Conservation (phyloP, 306 rosid genomes). For the Gastrolobium bilobum region DNA sequence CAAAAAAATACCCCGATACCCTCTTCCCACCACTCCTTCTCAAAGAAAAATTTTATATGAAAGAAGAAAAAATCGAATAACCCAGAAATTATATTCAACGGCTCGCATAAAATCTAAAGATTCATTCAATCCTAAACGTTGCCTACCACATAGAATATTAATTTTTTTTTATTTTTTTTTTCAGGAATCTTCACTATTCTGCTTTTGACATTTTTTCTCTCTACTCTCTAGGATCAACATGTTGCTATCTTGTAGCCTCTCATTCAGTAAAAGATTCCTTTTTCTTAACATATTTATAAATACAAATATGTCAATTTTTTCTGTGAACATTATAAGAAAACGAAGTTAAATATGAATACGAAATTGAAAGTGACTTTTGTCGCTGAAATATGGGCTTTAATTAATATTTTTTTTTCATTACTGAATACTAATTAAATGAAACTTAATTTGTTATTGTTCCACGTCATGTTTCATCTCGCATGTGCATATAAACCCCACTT, state of each 20-base stretch:
- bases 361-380: conserved; percentile 39
- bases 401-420: background rate
- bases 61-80: conserved; percentile 5
- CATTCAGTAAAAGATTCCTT: conserved; percentile 55
- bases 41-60: background rate
- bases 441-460: conserved; percentile 41
- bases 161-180: background rate
- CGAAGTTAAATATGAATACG: conserved; percentile 10
- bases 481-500: conserved; percentile 51
- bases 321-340: background rate
- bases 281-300: background rate
- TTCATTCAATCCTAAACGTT: conserved; percentile 46
- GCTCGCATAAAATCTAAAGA: conserved; percentile 44
- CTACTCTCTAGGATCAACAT: conserved; percentile 33
- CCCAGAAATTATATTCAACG: conserved; percentile 16
- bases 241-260: conserved; percentile 50
- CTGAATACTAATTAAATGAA: background rate
- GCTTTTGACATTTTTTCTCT: conserved; percentile 50
- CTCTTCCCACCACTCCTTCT: conserved; percentile 58
- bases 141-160: conserved; percentile 47
- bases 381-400: conserved; percentile 36
- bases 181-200: conserved; percentile 56
- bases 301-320: conserved; percentile 31
- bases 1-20: conserved; percentile 46
- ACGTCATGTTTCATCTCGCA: conserved; percentile 43